Base-by-base conservation (phyloP, 192 early-diverging fungal genomes). In the Coemansia sp. region DNA sequence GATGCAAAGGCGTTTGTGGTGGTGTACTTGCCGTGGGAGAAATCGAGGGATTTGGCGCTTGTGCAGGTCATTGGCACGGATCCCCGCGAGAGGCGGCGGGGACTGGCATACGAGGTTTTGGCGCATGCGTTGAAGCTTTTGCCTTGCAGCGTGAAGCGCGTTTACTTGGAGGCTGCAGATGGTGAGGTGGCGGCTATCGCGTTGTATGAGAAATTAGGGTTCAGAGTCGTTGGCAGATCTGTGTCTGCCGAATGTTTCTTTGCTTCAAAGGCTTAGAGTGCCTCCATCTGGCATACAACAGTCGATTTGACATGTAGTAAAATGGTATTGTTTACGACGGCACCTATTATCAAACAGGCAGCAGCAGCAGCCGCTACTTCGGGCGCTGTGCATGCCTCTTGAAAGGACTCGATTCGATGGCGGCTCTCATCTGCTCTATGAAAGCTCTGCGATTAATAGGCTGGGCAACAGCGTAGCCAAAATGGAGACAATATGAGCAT, bases 1-100 rank as follows among this genome's bases (percentile, higher is more conserved):
- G n/a, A n/a, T n/a, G n/a, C n/a, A n/a, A n/a, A n/a, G 45, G 49
- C 71, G 17, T 67, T 73, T 63, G 71, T 45, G 4, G 60, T 73
- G 2, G 39, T 67, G 10, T 73, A 66, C 29, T 47, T 20, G 3
- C 60, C 71, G 0, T 12, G 24, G 19, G 65, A 73, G 24, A 73
- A 67, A 37, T 64, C 60, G 3, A 49, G 20, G 19, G 42, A 67
- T 14, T 61, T 66, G 41, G 68, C 68, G 1, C 58, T 49, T 45
- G 43, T 71, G 2, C 68, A 71, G 49, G 62, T 59, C 29, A 37
- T 64, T 4, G 68, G 62, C 25, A 71, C 68, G 2, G 41, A 27
- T 12, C 68, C 68, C 5, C 43, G 59, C 4, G 32, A 42, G 20
- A 11, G 68, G 15, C 51, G 68, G 14, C 68, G 17, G 7, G 68